A percentile compares a stretch with the other conserved stretches of the same genome.
phyloP scores from a whole-genome alignment of 768 basidiomycete species.

The Auricularia heimuer region DNA sequence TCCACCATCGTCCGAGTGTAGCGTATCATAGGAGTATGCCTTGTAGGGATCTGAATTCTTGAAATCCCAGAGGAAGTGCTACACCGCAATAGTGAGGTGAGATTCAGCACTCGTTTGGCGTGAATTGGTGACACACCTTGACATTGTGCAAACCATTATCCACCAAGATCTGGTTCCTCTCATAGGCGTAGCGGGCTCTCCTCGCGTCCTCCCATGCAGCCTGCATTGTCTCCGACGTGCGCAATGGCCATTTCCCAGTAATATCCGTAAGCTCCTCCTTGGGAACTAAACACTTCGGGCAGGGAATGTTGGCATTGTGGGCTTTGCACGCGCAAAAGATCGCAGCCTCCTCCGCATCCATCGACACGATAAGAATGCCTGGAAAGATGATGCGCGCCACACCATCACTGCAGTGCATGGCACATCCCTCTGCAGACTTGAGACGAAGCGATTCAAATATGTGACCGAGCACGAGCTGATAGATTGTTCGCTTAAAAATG shows the following conservation, averaged over 20 bases:
- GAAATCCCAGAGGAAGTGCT: constrained; percentile 23
- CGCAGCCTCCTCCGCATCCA: constrained; percentile 23
- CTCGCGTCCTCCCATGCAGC: constrained; percentile 11
- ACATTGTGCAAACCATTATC: constrained; percentile 16
- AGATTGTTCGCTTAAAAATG: constrained; percentile 20
- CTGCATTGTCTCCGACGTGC: constrained; percentile 16
- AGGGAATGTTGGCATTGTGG: constrained; percentile 20
- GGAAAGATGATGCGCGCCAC: constrained; percentile 17
- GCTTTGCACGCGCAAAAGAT: constrained; percentile 19
- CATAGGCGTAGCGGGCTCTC: constrained; percentile 6
- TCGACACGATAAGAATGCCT: constrained; percentile 20
- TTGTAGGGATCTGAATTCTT: constrained; percentile 18
- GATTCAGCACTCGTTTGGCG: neutral
- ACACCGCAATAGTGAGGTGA: constrained; percentile 1
- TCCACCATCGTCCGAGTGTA: constrained; percentile 22
- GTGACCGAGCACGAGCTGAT: constrained; percentile 18
- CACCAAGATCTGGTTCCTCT: constrained; percentile 15
- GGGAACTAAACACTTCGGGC: constrained; percentile 21
- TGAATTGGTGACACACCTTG: constrained; percentile 9
- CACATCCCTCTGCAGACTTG: constrained; percentile 16
- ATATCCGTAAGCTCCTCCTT: constrained; percentile 15
- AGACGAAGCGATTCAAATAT: constrained; percentile 16
- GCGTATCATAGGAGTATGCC: constrained; percentile 20
- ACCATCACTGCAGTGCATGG: constrained; percentile 16
- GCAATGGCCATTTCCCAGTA: constrained; percentile 8